A percentile compares a stretch with the other conserved stretches of the same genome.
phyloP scores from a whole-genome alignment of 495 filamentous ascomycete genomes.

The Podospora appendiculata region DNA sequence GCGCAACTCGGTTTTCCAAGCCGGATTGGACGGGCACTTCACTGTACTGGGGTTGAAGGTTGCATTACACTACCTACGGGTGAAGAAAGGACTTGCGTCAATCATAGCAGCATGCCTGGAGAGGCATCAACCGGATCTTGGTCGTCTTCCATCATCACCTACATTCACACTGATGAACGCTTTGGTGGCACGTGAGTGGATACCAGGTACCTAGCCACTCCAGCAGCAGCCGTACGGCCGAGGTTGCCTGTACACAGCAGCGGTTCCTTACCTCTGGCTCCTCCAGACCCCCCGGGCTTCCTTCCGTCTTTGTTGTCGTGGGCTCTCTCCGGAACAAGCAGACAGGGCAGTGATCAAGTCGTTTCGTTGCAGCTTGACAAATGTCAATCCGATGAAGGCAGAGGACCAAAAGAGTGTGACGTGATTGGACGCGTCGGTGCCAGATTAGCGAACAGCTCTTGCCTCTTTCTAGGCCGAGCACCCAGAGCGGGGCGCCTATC shows the following conservation, averaged over 20 bases:
- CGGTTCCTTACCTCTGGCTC: too few relatives aligned
- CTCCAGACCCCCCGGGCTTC: too few relatives aligned
- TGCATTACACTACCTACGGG: neutral
- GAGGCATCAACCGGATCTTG: too few relatives aligned
- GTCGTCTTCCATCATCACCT: too few relatives aligned
- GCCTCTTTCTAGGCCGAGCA: neutral
- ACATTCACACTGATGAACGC: too few relatives aligned
- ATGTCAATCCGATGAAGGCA: neutral
- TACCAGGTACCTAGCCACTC: too few relatives aligned
- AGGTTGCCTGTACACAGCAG: too few relatives aligned
- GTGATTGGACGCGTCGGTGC: neutral
- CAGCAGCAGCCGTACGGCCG: too few relatives aligned
- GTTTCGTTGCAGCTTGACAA: neutral
- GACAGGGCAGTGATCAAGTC: too few relatives aligned
- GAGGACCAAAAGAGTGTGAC: neutral
- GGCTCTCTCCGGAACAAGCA: neutral
- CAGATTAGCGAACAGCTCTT: neutral
- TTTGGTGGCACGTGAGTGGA: too few relatives aligned
- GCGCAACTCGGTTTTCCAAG: neutral
- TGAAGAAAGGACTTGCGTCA: neutral
- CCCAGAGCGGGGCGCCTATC: neutral
- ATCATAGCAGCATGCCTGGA: too few relatives aligned
- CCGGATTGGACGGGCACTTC: neutral
- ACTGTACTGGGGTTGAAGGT: neutral
- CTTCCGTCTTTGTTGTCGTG: too few relatives aligned